These are phyloP conservation scores for Trametes polyzona DNA, from an alignment of 1,284 basidiomycete genomes.

Conservation along the genomic window DNA sequence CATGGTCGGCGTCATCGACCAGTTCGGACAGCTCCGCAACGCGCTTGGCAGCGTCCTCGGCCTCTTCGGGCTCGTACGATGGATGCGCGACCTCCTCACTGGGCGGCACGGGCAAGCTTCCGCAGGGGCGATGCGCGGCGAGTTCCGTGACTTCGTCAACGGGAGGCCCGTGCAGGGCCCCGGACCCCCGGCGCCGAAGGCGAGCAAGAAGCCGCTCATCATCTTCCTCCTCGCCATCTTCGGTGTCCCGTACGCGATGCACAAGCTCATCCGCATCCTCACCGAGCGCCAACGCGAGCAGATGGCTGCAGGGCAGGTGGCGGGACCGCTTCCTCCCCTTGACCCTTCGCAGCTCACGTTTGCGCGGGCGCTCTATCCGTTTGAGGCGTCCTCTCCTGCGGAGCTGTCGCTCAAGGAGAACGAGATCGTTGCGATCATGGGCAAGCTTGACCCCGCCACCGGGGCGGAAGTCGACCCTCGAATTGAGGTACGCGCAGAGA, in stretches of 20 bases:
- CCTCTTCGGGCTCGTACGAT: conserved; percentile 87
- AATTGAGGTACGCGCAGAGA: conserved; percentile 49
- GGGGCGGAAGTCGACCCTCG: conserved; percentile 76
- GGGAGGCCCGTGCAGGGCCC: conserved; percentile 66
- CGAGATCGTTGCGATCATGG: conserved; percentile 95
- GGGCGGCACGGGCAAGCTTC: conserved; percentile 43
- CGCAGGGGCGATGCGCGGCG: conserved; percentile 49
- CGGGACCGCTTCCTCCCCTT: conserved; percentile 57
- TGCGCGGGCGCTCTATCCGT: conserved; percentile 85
- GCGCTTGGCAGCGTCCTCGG: conserved; percentile 94
- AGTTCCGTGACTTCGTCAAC: conserved; percentile 72
- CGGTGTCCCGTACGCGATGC: conserved; percentile 94
- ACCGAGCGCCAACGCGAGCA: conserved; percentile 61
- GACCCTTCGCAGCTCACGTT: conserved; percentile 84
- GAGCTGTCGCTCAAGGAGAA: conserved; percentile 88
- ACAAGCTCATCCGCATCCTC: conserved; percentile 84
- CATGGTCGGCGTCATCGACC: conserved; percentile 98
- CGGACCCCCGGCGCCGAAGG: conserved; percentile 49
- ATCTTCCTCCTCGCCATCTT: conserved; percentile 96
- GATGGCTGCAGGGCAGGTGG: conserved; percentile 36
- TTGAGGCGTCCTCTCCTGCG: conserved; percentile 72
- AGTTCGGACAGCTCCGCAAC: conserved; percentile 89
- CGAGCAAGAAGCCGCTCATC: conserved; percentile 89
- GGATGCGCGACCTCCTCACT: conserved; percentile 72
- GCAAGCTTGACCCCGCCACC: conserved; percentile 74